Conservation (phyloP, 2,329 filamentous ascomycete genomes). For the Cladosporium sp. region DNA sequence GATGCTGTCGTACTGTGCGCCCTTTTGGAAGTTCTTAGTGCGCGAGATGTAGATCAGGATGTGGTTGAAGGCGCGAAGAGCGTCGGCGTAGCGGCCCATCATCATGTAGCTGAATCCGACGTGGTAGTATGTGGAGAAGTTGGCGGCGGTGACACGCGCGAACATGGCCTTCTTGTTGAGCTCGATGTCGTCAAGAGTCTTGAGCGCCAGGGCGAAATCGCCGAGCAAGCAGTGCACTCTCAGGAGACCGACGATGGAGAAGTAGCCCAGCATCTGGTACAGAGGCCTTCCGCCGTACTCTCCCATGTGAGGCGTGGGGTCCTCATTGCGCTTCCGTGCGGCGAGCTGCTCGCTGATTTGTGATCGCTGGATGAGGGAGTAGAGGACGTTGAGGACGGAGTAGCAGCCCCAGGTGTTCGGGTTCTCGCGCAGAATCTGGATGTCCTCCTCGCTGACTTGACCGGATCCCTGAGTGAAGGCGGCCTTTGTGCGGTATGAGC, state of each 20-base stretch:
- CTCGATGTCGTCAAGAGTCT: constrained; percentile 98
- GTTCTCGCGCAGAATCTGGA: constrained; percentile 86
- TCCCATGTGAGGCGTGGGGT: constrained; percentile 79
- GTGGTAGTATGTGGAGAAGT: constrained; percentile 99
- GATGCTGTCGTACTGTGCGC: constrained; percentile 95
- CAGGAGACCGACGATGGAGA: constrained; percentile 96
- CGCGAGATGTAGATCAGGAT: constrained; percentile 97
- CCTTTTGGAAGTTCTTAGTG: constrained; percentile 99
- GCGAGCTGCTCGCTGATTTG: constrained; percentile 97
- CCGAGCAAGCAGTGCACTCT: constrained; percentile 94
- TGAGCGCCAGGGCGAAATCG: constrained; percentile 96
- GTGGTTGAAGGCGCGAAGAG: constrained; percentile 99
- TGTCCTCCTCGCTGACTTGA: constrained; percentile 84
- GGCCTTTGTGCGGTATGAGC: constrained; percentile 88
- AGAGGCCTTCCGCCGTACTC: constrained; percentile 92
- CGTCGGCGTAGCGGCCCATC: constrained; percentile 99
- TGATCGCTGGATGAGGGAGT: constrained; percentile 96
- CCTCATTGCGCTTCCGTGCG: constrained; percentile 91
- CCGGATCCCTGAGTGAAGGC: constrained; percentile 56
- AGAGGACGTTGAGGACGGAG: constrained; percentile 97
- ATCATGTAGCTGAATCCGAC: constrained; percentile 99
- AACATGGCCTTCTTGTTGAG: constrained; percentile 99
- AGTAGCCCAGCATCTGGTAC: constrained; percentile 98
- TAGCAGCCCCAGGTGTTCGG: constrained; percentile 99
- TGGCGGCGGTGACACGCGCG: constrained; percentile 96